Base-by-base conservation (phyloP, 2,329 filamentous ascomycete genomes). In the Coleophoma crateriformis region DNA sequence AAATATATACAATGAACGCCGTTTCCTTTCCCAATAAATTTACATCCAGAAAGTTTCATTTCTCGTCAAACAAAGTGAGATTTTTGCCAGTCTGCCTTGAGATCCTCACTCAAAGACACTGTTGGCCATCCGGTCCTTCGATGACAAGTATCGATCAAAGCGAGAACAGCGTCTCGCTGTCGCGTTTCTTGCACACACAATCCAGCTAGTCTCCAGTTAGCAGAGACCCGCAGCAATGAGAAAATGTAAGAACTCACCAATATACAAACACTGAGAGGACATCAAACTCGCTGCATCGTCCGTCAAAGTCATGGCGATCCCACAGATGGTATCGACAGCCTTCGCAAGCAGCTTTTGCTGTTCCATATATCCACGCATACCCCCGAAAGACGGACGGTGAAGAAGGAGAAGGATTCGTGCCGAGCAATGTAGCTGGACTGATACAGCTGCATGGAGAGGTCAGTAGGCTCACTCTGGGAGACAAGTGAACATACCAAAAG, bases 371-470 rank as follows among this genome's bases (percentile, higher is more conserved):
- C 75, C 75, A 14, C 73, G 66, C 43, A 76, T 70, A 0, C 75
- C 76, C 2, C 74, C 73, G 11, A 68, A 65, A 0, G 72, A 73
- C 1, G 77, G 78, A 43, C 76, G 71, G 46, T 81, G 73, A 44
- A 80, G 68, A 1, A 77, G 64, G 2, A 80, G 68, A 0, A 82
- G 63, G 40, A 81, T 76, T 10, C 72, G 68, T 0, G 77, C 76
- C 51, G 79, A 75, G 54, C 71, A 70, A 54, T 77, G 74, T 13
- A 74, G 70, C 54, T 81, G 78, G 6, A 81, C 60, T 0, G 77
- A 72, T 12, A 73, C 71, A 19, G 39, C 47, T 52, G n/a, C 14
- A 27, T n/a, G 8, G 45, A n/a, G 20, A 7, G 12, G 35, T 53
- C 17, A 50, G 50, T 20, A 17, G 17, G 38, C 7, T 20, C 11